Conservation (phyloP, 345 rosid genomes). For the Populus ilicifolia region DNA sequence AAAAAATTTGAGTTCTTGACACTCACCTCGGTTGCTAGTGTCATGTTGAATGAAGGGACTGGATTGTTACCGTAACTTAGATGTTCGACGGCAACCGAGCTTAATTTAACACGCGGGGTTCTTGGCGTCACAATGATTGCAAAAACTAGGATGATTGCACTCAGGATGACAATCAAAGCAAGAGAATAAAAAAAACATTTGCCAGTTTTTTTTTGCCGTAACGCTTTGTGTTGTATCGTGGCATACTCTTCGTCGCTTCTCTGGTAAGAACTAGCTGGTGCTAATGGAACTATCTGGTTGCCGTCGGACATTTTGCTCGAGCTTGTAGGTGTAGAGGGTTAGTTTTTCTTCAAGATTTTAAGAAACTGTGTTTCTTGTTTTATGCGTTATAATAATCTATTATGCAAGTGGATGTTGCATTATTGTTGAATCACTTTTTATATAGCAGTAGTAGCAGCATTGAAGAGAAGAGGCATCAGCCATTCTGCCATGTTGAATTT, state of each 20-base stretch:
- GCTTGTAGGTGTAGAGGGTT: neutral
- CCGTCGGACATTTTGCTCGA: conserved; percentile 24
- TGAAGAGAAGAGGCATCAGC: no score
- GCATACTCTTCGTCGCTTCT: conserved; percentile 41
- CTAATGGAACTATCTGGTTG: conserved; percentile 22
- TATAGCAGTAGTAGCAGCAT: neutral
- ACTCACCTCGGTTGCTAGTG: conserved; percentile 33
- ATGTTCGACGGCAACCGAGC: conserved; percentile 13
- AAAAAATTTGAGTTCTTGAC: conserved; percentile 51
- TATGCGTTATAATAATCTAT: no score
- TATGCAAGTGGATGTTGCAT: neutral
- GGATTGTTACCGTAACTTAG: conserved; percentile 26
- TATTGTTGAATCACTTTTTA: no score
- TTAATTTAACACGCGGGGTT: conserved; percentile 28
- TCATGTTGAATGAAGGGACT: conserved; percentile 32
- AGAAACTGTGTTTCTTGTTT: neutral
- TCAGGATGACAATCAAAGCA: conserved; percentile 26
- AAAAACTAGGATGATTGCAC: conserved; percentile 28
- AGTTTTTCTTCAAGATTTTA: no score
- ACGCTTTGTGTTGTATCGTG: neutral
- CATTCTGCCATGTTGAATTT: no score
- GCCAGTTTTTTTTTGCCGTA: conserved; percentile 13
- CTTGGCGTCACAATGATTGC: conserved; percentile 31
- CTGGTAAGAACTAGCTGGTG: conserved; percentile 23
- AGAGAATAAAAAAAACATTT: conserved; percentile 46